Evolutionary conservation across 371 early-diverging fungal species (phyloP), one percentile per base, ranked within the genome.

Genomic region (Gilbertella persicaria): DNA sequence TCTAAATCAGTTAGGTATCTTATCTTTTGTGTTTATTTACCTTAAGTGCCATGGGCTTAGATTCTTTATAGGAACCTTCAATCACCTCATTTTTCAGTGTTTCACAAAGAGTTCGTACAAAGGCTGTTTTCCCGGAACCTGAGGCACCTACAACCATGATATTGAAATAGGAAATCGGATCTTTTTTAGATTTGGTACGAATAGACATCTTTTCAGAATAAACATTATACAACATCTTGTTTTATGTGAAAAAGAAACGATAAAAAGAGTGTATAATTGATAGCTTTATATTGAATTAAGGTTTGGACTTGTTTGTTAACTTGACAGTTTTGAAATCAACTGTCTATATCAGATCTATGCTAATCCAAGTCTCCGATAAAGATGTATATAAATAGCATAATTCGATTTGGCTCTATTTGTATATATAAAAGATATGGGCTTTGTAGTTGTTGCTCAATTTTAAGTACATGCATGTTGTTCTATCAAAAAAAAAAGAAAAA

Each of bases 91-190:
- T 30, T 35, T 64, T 67, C 30, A 71, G 37, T 3, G 64, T 53
- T 24, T 87, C 87, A 66, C 79, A 90, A 36, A 96, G 73, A 12
- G 93, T 92, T 25, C 88, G 77, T 26, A 95, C 70, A 63, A 93
- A 92, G 20, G 89, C 74, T 14, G 90, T 84, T 71, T 93, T 93
- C 50, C 94, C 94, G 5, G 85, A 78, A 16, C 84, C 82, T 24
- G 71, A 52, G 53, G 82, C 72, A 43, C 93, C 93, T 6, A 84
- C 85, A 13, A 87, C 75, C 81, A 86, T 85, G 24, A 86, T 45
- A 46, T 86, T 86, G n/a, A 86, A 50, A 55, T 83, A 74, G 14
- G 78, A 71, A 39, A 77, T 30, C 0, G 55, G 25, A 6, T 78
- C 64, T 45, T 65, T 77, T 37, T 66, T 69, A 25, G 68, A 66